Base-by-base conservation (phyloP, 345 rosid species). In the Ceriops tagal region DNA sequence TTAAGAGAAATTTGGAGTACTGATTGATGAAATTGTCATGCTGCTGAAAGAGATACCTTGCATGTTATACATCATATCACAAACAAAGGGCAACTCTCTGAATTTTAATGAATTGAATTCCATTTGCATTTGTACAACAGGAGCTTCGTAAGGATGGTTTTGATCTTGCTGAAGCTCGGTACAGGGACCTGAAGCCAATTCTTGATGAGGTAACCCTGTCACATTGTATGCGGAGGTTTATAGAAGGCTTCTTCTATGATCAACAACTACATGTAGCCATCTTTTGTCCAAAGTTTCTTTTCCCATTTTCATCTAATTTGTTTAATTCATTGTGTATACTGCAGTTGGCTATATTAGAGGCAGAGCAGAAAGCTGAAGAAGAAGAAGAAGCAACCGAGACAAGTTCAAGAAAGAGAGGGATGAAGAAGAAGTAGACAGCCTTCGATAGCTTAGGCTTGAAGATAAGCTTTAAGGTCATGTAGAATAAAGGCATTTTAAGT, bases 91-190 rank as follows among this genome's bases (percentile, higher is more conserved):
- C 4, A 11, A 0, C 18, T 3, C 49, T 43, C 16, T 43, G 16
- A 43, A 43, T 43, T 43, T 43, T 13, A 13, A 43, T 43, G 49
- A 43, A 43, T 11, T 39, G 18, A 43, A 11, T 16, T 43, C 4
- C 18, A 0, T 11, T 43, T 53, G 30, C 67, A 53, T 65, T 81
- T 78, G 52, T 53, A 52, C 69, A 37, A 53, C 85, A 93, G 97
- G 98, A 93, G 83, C 89, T 91, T 66, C 90, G 97, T 5, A 93
- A 84, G 77, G 98, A 93, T 79, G 98, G 97, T 46, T 93, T 93
- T 76, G 97, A 91, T 79, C 96, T 93, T 19, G 97, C 98, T 24
- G 89, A 91, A 68, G 82, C 84, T 74, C 88, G 96, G 51, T 91
- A 89, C 73, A 77, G 80, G 70, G 98, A 93, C 77, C 96, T 93